Percentiles rank a stretch among this genome's conserved stretches.
These are phyloP conservation scores for Panicum virgatum DNA, from an alignment of 202 grass and related monocot species.

Conservation along the genomic window DNA sequence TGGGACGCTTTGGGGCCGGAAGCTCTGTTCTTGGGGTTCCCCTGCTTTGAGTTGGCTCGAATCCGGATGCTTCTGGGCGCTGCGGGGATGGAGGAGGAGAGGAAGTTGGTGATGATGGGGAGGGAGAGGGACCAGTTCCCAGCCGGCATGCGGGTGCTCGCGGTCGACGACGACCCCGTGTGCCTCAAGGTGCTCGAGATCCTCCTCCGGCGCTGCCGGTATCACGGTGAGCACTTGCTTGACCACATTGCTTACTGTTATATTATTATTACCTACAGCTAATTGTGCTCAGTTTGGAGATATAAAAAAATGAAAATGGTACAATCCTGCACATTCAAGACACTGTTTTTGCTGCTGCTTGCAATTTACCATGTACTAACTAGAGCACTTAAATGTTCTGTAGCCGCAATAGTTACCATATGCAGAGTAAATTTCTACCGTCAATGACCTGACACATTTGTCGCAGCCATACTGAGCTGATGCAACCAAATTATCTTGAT, in stretches of 20 bases:
- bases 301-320: neutral
- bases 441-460: conserved; percentile 20
- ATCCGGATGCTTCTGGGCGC: conserved; percentile 34
- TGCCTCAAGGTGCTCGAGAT: conserved; percentile 87
- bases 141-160: conserved; percentile 89
- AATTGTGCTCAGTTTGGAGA: neutral
- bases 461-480: neutral
- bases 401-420: conserved; percentile 13
- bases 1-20: neutral
- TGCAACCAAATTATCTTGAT: neutral
- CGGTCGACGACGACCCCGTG: conserved; percentile 82
- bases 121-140: conserved; percentile 72
- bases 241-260: neutral
- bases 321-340: neutral
- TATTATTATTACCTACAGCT: neutral
- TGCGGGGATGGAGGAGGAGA: conserved; percentile 65
- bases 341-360: neutral
- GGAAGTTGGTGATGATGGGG: conserved; percentile 32
- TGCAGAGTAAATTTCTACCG: conserved; percentile 3
- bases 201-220: conserved; percentile 74
- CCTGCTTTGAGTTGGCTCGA: neutral
- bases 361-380: neutral
- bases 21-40: too few relatives aligned
- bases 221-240: conserved; percentile 55
- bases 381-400: neutral